Evolutionary conservation across 352 stramenopile species (phyloP).

Genomic region (Phytophthora melonis): DNA sequence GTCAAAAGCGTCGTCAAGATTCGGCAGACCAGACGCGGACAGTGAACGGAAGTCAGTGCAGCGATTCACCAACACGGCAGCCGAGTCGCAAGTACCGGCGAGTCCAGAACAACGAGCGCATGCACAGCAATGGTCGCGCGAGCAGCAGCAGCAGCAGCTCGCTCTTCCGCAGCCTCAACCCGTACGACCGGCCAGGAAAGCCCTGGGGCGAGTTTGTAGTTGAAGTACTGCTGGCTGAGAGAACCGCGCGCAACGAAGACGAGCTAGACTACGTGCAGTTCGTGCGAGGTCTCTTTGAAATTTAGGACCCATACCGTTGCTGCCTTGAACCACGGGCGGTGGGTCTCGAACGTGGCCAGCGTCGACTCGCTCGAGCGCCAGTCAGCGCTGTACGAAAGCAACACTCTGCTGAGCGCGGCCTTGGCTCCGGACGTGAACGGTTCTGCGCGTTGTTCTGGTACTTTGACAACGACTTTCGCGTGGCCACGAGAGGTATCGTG

Average conservation of each 20-base stretch:
- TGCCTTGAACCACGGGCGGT: slow-evolving; percentile 54
- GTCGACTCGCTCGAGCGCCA: slow-evolving; percentile 22
- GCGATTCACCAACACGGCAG: slow-evolving; percentile 1
- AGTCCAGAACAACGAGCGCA: slow-evolving; percentile 7
- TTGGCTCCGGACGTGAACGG: slow-evolving; percentile 49
- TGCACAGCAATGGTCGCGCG: neutral
- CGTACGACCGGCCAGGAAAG: slow-evolving; percentile 26
- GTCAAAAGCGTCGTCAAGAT: neutral
- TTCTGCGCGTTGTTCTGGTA: slow-evolving; percentile 46
- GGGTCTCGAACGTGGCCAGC: slow-evolving; percentile 17
- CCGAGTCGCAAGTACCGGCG: slow-evolving; percentile 17
- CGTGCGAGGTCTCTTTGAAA: slow-evolving; percentile 37
- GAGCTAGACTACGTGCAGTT: slow-evolving; percentile 47
- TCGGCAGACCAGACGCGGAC: slow-evolving; percentile 2
- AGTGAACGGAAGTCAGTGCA: slow-evolving; percentile 5
- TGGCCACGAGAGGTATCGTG: slow-evolving; percentile 50
- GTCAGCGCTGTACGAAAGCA: slow-evolving; percentile 40
- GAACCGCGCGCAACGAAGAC: slow-evolving; percentile 37
- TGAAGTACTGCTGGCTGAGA: slow-evolving; percentile 38
- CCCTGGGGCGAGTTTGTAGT: slow-evolving; percentile 40
- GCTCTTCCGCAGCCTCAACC: slow-evolving; percentile 19
- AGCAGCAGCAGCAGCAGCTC: slow-evolving; percentile 2
- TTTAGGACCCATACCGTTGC: slow-evolving; percentile 17
- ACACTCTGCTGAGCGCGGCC: slow-evolving; percentile 28
- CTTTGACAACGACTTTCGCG: slow-evolving; percentile 35